Evolutionary conservation across 345 rosid species (phyloP).

Genomic region (Syzygium aqueum): DNA sequence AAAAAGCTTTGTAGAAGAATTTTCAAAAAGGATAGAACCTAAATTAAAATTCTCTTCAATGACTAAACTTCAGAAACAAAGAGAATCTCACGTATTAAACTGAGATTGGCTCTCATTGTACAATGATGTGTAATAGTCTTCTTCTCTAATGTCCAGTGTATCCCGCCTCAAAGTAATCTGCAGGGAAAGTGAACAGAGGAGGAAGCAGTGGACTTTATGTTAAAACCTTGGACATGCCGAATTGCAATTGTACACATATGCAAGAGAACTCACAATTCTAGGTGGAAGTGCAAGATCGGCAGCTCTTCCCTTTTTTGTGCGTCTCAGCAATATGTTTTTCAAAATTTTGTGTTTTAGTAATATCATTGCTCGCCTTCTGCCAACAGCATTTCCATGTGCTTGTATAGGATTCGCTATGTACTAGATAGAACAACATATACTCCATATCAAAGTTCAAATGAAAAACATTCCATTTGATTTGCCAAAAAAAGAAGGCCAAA

Average conservation of each 20-base stretch:
- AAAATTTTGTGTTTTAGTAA: constrained; percentile 80
- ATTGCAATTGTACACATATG: neutral
- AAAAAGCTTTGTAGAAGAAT: neutral
- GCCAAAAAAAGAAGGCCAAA: neutral
- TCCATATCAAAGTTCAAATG: neutral
- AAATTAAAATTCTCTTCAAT: neutral
- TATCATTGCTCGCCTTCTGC: constrained; percentile 76
- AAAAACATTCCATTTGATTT: neutral
- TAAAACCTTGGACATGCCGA: neutral
- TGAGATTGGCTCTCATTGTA: constrained; percentile 82
- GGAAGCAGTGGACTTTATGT: neutral
- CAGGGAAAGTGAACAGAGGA: constrained; percentile 3
- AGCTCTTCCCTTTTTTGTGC: constrained; percentile 92
- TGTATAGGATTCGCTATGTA: constrained; percentile 73
- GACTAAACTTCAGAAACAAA: neutral
- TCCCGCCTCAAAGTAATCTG: constrained; percentile 85
- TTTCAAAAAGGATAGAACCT: neutral
- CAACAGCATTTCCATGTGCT: constrained; percentile 25
- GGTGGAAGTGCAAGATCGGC: constrained; percentile 99
- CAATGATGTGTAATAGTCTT: constrained; percentile 76
- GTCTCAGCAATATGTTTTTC: constrained; percentile 61
- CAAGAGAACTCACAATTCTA: constrained; percentile 48
- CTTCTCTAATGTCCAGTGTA: constrained; percentile 68
- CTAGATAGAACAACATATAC: constrained; percentile 21
- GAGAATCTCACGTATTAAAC: constrained; percentile 59